Conservation (phyloP, 805 yeast genomes). For the Metschnikowia henanensis region DNA sequence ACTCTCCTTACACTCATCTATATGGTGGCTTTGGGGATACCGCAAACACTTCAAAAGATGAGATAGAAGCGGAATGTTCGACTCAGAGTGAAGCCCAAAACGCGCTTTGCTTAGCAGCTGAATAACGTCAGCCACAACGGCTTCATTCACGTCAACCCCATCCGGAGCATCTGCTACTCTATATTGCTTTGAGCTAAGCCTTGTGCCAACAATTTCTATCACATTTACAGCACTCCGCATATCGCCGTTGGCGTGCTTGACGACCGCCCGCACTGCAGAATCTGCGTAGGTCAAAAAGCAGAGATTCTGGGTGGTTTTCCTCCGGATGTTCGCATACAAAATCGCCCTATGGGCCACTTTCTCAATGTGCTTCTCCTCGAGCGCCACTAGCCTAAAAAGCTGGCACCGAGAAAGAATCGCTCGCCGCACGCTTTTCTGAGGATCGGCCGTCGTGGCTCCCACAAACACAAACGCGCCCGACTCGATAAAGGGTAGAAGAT, state of each 20-base stretch:
- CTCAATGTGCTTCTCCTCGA: conserved; percentile 49
- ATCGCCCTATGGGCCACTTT: conserved; percentile 59
- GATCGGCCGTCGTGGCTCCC: conserved; percentile 87
- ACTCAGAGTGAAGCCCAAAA: conserved; percentile 20
- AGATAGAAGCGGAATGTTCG: conserved; percentile 17
- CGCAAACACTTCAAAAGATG: conserved; percentile 17
- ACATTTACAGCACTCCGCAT: conserved; percentile 33
- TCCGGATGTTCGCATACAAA: conserved; percentile 32
- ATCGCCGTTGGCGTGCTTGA: conserved; percentile 29
- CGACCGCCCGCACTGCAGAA: conserved; percentile 18
- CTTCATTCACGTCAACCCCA: not conserved
- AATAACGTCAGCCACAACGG: conserved; percentile 2
- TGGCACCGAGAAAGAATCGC: conserved; percentile 87
- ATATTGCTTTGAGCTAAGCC: conserved; percentile 6
- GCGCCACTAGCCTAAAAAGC: conserved; percentile 63
- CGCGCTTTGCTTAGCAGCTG: conserved; percentile 12
- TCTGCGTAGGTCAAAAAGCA: conserved; percentile 19
- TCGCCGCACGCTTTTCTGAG: conserved; percentile 75
- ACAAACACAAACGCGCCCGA: conserved; percentile 76
- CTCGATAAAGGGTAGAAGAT: conserved; percentile 81
- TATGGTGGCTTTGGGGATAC: conserved; percentile 1
- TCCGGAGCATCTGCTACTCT: not conserved
- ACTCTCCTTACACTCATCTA: not conserved
- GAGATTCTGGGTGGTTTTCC: conserved; percentile 15
- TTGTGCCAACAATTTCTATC: conserved; percentile 30